phyloP scores from a whole-genome alignment of 495 filamentous ascomycete species.

The Neurospora sublineolata region DNA sequence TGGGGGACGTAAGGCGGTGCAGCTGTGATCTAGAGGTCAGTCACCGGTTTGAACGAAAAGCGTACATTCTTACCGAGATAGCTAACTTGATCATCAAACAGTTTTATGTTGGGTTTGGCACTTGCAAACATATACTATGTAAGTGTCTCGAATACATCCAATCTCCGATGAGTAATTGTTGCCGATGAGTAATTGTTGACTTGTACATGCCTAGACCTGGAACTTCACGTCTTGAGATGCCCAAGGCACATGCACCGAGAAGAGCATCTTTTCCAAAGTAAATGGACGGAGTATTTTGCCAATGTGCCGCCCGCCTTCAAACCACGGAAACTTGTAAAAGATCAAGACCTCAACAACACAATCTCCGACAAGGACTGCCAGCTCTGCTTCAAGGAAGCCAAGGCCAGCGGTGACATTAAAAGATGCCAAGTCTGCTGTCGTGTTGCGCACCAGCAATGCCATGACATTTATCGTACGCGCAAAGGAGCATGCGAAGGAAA shows the following conservation, averaged over 20 bases:
- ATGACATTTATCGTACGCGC: not conserved
- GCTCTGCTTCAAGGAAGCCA: not conserved
- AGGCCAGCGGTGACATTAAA: not conserved
- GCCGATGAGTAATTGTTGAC: not conserved
- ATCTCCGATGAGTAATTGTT: not conserved
- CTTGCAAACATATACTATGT: not conserved
- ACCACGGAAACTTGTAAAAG: not conserved
- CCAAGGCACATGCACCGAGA: not conserved
- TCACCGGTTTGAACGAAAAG: not conserved
- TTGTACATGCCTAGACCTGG: not conserved
- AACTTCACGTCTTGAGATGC: not conserved
- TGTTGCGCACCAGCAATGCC: not conserved
- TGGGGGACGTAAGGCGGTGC: not conserved
- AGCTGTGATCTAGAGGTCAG: not conserved
- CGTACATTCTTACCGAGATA: not conserved
- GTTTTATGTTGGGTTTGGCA: too few relatives aligned
- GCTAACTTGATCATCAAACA: not conserved
- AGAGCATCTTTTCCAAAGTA: accelerated
- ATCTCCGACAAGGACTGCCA: not conserved
- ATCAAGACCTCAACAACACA: not conserved
- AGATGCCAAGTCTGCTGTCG: not conserved
- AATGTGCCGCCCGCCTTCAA: not conserved
- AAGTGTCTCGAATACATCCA: not conserved
- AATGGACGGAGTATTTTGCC: not conserved
- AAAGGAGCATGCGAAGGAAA: not conserved